Conservation (phyloP, 1,284 basidiomycete genomes). For the Papiliotrema nemorosa region DNA sequence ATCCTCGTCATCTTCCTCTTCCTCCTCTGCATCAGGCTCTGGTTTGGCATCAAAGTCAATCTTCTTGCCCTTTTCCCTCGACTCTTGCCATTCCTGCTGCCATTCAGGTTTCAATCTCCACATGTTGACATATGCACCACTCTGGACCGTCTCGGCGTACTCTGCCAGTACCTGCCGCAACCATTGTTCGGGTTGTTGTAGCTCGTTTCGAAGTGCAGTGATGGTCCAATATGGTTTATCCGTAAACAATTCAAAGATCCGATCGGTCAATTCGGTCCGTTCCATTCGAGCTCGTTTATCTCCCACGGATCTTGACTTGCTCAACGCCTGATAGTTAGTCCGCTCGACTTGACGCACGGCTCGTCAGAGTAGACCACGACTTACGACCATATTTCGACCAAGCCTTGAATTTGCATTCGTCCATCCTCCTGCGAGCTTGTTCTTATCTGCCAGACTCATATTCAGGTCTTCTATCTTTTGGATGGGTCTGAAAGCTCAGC, state of each 20-base stretch:
- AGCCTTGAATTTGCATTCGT: slow-evolving; percentile 32
- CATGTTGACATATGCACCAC: slow-evolving; percentile 59
- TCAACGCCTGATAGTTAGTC: too few species aligned
- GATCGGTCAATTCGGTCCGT: slow-evolving; percentile 80
- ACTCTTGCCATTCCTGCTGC: not conserved
- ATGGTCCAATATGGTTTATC: slow-evolving; percentile 79
- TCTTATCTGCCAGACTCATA: slow-evolving; percentile 36
- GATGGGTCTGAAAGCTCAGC: slow-evolving; percentile 46
- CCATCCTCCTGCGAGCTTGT: slow-evolving; percentile 40
- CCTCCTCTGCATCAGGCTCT: slow-evolving; percentile 13
- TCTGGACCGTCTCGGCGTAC: slow-evolving; percentile 74
- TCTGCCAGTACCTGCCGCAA: slow-evolving; percentile 80
- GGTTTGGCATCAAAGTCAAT: slow-evolving; percentile 19
- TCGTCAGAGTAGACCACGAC: slow-evolving; percentile 10
- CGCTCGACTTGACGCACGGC: not conserved
- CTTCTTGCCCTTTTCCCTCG: slow-evolving; percentile 11
- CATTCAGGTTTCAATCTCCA: slow-evolving; percentile 41
- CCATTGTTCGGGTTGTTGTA: slow-evolving; percentile 87
- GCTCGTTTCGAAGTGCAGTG: slow-evolving; percentile 70
- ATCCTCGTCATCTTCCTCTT: too few species aligned
- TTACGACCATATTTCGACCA: slow-evolving; percentile 36
- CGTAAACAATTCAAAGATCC: slow-evolving; percentile 75
- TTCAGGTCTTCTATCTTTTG: slow-evolving; percentile 47
- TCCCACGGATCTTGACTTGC: slow-evolving; percentile 38
- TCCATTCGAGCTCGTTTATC: slow-evolving; percentile 88